Evolutionary conservation across 768 basidiomycete species (phyloP).

Genomic region (Cubamyces sp.): DNA sequence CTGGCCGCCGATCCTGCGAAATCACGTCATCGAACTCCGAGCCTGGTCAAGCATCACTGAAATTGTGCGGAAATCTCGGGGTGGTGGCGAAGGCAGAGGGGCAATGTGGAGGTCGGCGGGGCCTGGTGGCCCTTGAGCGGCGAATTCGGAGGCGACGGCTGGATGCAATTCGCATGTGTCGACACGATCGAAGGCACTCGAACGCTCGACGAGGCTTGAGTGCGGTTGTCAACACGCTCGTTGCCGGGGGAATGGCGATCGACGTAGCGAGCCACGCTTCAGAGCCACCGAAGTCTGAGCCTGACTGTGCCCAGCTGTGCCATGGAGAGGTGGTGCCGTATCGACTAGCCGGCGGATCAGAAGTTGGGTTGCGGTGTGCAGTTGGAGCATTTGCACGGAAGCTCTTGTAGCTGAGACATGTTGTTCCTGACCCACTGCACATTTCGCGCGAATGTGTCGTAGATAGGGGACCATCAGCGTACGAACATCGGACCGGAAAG

Average conservation of each 20-base stretch:
- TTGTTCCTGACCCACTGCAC: background rate
- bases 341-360: background rate
- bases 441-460: background rate
- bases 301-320: background rate
- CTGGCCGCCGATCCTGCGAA: too few species aligned
- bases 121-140: too few species aligned
- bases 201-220: background rate
- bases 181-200: background rate
- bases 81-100: too few species aligned
- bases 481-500: conserved; percentile 2
- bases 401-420: background rate
- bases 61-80: too few species aligned
- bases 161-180: background rate
- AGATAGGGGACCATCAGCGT: background rate
- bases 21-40: too few species aligned
- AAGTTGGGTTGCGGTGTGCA: background rate
- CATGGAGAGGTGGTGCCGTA: background rate
- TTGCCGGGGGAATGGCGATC: too few species aligned
- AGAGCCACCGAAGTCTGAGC: too few species aligned
- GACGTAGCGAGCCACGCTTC: too few species aligned
- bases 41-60: too few species aligned
- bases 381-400: background rate
- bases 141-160: background rate
- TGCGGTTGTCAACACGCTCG: background rate
- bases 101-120: too few species aligned